Base-by-base conservation (phyloP, 306 rosid species). In the Quercus rubra region DNA sequence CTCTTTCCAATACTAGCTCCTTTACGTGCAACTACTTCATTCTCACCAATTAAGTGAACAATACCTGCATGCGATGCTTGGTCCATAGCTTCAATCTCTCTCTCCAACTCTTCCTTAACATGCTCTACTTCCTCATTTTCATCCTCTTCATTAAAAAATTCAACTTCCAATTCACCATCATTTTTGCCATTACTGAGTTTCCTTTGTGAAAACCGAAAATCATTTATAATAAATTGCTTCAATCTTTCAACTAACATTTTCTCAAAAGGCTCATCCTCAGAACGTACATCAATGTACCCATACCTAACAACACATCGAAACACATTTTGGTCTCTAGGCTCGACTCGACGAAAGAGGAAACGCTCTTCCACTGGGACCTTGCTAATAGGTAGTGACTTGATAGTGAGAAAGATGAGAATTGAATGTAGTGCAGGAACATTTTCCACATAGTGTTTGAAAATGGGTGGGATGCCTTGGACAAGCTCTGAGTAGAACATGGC, bases 391-490 rank as follows among this genome's bases (percentile, higher is more conserved):
- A 81, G 31, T 0, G 84, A 79, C 46, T 70, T 81, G 35, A 81
- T 55, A 5, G 90, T 75, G 73, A 83, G 78, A 8, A 87, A 87
- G 54, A 87, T 76, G 19, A 84, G 77, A 28, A 79, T 78, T 0
- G 70, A 64, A 68, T 84, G 88, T 75, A 84, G 43, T 15, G 88
- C 86, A 5, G 84, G 86, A 19, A 87, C 86, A 8, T 87, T 87
- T 5, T 33, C 76, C 21, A 77, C 61, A 18, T 78, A 87, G 71
- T 84, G 90, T 59, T 79, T 68, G 80, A 87, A 84, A 54, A 87
- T 84, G 1, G 90, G 86, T 0, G 90, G 88, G 49, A 83, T 79
- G 1, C 84, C 90, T 13, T 81, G 87, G 25, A 87, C 88, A 51
- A 84, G 84, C 54, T 79, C 90, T 0, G 84, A 76, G 77, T 87